These are phyloP conservation scores for Priceomyces carsonii DNA, from an alignment of 805 yeast genomes.

Conservation along the genomic window DNA sequence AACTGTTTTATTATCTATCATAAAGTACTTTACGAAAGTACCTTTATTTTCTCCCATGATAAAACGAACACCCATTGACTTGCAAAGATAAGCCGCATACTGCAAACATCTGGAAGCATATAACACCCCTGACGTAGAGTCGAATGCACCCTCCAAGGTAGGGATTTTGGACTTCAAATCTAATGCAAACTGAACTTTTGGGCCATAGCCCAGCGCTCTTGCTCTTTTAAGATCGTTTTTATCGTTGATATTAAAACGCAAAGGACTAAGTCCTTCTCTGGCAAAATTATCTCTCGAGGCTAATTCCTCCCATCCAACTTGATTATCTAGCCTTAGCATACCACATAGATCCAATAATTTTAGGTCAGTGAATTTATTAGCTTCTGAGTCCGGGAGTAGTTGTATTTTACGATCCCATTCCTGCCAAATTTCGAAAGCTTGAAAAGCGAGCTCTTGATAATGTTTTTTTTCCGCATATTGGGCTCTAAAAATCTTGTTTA, in stretches of 20 bases:
- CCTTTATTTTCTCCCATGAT: constrained; percentile 23
- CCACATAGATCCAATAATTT: constrained; percentile 27
- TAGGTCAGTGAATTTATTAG: constrained; percentile 18
- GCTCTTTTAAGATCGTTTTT: constrained; percentile 30
- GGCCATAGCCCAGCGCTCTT: constrained; percentile 23
- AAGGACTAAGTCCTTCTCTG: constrained; percentile 24
- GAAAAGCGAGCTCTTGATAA: constrained; percentile 24
- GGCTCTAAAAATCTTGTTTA: constrained; percentile 40
- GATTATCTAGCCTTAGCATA: constrained; percentile 25
- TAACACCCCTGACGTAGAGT: constrained; percentile 32
- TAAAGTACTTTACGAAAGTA: constrained; percentile 20
- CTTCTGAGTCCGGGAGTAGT: constrained; percentile 20
- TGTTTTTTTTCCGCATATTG: constrained; percentile 37
- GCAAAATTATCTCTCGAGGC: constrained; percentile 19
- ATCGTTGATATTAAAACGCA: constrained; percentile 28
- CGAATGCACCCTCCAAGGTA: constrained; percentile 17
- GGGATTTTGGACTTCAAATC: constrained; percentile 7
- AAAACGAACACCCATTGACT: constrained; percentile 32
- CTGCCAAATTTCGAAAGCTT: constrained; percentile 15
- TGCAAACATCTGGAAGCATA: constrained; percentile 33
- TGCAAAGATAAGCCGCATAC: constrained; percentile 27
- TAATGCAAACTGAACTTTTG: constrained; percentile 20
- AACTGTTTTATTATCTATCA: constrained; percentile 9
- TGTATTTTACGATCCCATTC: constrained; percentile 23
- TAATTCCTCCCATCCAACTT: constrained; percentile 12